phyloP scores from a whole-genome alignment of 257 asterid species.

The Oldenlandia corymbosa region DNA sequence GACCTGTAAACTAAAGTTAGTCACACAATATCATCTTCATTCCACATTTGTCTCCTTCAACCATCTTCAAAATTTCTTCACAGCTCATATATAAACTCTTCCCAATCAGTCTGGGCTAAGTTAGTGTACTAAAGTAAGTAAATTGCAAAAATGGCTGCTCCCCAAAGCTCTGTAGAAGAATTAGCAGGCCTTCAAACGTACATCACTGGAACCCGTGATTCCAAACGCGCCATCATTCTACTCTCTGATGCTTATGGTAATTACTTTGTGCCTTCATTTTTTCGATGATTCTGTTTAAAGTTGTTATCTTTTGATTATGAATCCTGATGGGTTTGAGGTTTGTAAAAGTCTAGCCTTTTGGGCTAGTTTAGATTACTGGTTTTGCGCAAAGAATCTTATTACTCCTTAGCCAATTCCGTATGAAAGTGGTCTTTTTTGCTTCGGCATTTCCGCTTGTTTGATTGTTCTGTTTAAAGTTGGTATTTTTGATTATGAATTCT shows the following conservation, averaged over 20 bases:
- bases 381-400: not conserved
- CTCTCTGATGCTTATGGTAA: slow-evolving; percentile 59
- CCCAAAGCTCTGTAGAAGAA: slow-evolving; percentile 31
- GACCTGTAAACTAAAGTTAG: too few relatives aligned
- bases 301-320: not conserved
- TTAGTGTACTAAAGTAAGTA: too few relatives aligned
- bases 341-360: not conserved
- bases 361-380: not conserved
- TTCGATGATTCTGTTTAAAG: not conserved
- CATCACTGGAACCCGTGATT: slow-evolving; percentile 37
- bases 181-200: slow-evolving; percentile 50
- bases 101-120: too few relatives aligned
- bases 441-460: not conserved
- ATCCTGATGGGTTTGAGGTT: not conserved
- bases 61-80: too few relatives aligned
- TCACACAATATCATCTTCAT: too few relatives aligned
- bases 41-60: too few relatives aligned
- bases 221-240: slow-evolving; percentile 49
- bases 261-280: not conserved
- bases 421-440: too few relatives aligned
- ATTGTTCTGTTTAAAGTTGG: not conserved
- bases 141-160: too few relatives aligned
- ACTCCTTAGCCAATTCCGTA: too few relatives aligned
- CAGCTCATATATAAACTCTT: too few relatives aligned
- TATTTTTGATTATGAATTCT: too few relatives aligned